Percentiles rank a stretch among this genome's conserved stretches.
Evolutionary conservation across 345 rosid genomes (phyloP).

Genomic region (Populus tremula): DNA sequence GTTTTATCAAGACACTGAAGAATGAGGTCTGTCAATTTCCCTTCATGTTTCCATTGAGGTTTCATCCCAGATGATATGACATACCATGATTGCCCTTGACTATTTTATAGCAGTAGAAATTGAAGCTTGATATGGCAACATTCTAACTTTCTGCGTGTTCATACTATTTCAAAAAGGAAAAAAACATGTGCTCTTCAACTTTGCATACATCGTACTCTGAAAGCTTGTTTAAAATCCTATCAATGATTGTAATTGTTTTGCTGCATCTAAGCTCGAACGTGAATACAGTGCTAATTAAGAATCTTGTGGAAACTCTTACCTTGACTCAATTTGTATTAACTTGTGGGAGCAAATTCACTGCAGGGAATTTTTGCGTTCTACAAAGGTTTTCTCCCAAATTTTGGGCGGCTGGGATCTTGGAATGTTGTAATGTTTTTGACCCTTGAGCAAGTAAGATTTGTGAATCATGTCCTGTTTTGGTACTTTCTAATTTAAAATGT

Average conservation of each 20-base stretch:
- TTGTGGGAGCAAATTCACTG: slow-evolving; percentile 2
- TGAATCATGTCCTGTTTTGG: neutral
- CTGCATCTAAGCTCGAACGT: neutral
- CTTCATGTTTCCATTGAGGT: neutral
- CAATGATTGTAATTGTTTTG: neutral
- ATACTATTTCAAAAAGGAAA: neutral
- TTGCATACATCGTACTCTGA: neutral
- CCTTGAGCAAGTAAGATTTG: slow-evolving; percentile 82
- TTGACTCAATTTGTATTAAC: neutral
- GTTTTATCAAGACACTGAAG: slow-evolving; percentile 86
- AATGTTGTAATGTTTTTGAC: slow-evolving; percentile 96
- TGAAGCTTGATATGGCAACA: neutral
- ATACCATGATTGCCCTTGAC: neutral
- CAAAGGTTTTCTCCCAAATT: slow-evolving; percentile 92
- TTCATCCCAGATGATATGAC: neutral
- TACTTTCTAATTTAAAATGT: neutral
- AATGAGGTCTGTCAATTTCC: slow-evolving; percentile 56
- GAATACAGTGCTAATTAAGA: neutral
- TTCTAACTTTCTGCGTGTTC: neutral
- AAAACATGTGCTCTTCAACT: neutral
- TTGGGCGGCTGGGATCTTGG: slow-evolving; percentile 97
- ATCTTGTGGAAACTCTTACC: neutral
- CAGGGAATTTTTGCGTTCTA: slow-evolving; percentile 92
- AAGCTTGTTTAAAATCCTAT: neutral
- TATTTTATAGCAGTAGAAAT: neutral